Evolutionary conservation across 2,329 filamentous ascomycete species (phyloP).

Genomic region (Didymella keratinophila): DNA sequence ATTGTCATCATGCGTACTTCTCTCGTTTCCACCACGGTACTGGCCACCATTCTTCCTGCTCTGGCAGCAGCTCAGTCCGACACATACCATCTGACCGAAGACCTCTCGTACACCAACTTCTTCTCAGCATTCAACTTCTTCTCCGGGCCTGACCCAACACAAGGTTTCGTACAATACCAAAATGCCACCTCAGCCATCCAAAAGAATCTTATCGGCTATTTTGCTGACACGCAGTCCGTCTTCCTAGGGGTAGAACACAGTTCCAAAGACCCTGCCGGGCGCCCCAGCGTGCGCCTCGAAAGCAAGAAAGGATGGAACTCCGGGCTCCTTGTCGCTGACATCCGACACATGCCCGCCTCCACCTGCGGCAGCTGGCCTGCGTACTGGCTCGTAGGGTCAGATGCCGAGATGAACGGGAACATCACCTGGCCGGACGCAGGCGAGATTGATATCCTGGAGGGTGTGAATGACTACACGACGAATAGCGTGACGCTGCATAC

Average conservation of each 20-base stretch:
- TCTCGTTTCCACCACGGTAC: neutral
- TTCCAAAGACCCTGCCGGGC: neutral
- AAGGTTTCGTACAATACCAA: constrained; percentile 36
- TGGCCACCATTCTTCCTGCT: neutral
- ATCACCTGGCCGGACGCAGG: neutral
- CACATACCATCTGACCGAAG: constrained; percentile 19
- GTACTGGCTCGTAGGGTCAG: neutral
- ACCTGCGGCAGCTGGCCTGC: neutral
- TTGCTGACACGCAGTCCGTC: neutral
- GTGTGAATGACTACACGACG: neutral
- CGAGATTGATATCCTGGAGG: neutral
- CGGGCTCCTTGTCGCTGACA: neutral
- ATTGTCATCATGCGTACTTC: neutral
- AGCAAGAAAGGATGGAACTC: neutral
- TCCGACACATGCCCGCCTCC: neutral
- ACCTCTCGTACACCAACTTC: constrained; percentile 44
- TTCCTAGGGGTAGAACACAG: neutral
- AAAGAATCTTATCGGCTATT: neutral
- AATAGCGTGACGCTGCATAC: neutral
- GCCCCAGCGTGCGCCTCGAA: neutral
- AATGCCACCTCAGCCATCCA: neutral
- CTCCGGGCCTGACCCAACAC: constrained; percentile 38
- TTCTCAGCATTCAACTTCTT: constrained; percentile 45
- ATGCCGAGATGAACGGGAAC: neutral
- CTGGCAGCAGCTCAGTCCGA: neutral